Percentiles rank a stretch among this genome's conserved stretches.
These are phyloP conservation scores for Picochlorum sp. DNA, from an alignment of 139 green algal genomes.

Conservation along the genomic window DNA sequence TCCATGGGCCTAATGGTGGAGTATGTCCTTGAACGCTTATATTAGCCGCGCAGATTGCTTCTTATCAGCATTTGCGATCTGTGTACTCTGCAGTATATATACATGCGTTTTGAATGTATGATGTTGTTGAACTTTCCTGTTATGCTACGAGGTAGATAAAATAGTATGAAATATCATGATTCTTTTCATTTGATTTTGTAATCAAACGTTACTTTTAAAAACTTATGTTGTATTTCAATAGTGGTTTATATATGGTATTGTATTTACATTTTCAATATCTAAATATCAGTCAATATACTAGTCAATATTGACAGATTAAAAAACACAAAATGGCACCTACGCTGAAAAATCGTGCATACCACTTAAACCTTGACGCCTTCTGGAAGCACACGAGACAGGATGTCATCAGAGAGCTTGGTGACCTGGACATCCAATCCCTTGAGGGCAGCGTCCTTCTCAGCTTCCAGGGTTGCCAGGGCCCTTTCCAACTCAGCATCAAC, in stretches of 20 bases:
- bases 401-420: conserved; percentile 63
- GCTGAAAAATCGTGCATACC: background rate
- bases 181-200: background rate
- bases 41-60: conserved; percentile 48
- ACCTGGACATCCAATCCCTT: conserved; percentile 62
- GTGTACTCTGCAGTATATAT: too few species aligned
- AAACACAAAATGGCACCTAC: background rate
- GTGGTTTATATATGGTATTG: background rate
- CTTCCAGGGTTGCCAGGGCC: conserved; percentile 47
- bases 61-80: too few species aligned
- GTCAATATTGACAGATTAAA: too few species aligned
- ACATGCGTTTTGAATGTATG: too few species aligned
- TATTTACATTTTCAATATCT: background rate
- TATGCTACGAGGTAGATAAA: too few species aligned
- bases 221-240: background rate
- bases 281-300: background rate
- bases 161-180: too few species aligned
- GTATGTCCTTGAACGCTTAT: conserved; percentile 88
- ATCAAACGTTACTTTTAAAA: background rate
- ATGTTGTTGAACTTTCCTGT: too few species aligned
- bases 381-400: conserved; percentile 68
- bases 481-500: conserved; percentile 47
- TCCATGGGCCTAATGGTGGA: conserved; percentile 87
- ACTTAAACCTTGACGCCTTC: conserved; percentile 62
- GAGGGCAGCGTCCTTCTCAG: conserved; percentile 60